Percentiles rank a stretch among this genome's conserved stretches.
These are phyloP conservation scores for Grigorovia jiainica DNA, from an alignment of 805 yeast genomes.

Conservation along the genomic window DNA sequence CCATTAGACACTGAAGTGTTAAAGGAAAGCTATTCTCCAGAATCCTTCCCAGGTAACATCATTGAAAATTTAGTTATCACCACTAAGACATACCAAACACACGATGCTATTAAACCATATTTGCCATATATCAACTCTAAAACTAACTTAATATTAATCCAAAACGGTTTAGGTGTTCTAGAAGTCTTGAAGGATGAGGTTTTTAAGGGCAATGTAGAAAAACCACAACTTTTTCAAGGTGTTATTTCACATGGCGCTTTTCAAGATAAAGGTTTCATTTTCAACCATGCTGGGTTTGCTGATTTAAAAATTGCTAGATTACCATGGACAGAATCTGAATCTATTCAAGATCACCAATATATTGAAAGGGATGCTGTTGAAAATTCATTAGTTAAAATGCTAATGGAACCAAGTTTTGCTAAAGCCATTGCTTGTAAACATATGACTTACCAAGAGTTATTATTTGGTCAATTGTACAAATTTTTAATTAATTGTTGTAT, in stretches of 20 bases:
- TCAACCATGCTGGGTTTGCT: conserved; percentile 62
- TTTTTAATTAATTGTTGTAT: conserved; percentile 73
- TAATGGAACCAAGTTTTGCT: conserved; percentile 19
- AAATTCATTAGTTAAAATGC: conserved; percentile 23
- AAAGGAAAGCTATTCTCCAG: conserved; percentile 16
- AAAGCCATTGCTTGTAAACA: conserved; percentile 23
- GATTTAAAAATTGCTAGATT: conserved; percentile 48
- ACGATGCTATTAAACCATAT: conserved; percentile 49
- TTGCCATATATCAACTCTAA: conserved; percentile 37
- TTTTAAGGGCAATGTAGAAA: conserved; percentile 41
- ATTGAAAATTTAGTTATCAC: conserved; percentile 58
- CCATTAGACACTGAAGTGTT: conserved; percentile 10
- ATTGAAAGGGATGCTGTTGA: conserved; percentile 8
- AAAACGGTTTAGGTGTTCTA: conserved; percentile 82
- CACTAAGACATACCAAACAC: conserved; percentile 72
- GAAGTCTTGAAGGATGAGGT: conserved; percentile 44
- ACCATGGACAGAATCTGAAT: conserved; percentile 31
- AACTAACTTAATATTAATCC: conserved; percentile 63
- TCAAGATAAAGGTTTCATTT: conserved; percentile 33
- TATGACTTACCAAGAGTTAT: conserved; percentile 37
- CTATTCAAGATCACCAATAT: conserved; percentile 15
- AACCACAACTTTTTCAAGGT: conserved; percentile 63
- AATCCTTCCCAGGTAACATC: conserved; percentile 15
- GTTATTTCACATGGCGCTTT: conserved; percentile 80
- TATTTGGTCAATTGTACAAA: conserved; percentile 62